Conservation (phyloP, 371 early-diverging fungal species). For the Mortierella sp. region DNA sequence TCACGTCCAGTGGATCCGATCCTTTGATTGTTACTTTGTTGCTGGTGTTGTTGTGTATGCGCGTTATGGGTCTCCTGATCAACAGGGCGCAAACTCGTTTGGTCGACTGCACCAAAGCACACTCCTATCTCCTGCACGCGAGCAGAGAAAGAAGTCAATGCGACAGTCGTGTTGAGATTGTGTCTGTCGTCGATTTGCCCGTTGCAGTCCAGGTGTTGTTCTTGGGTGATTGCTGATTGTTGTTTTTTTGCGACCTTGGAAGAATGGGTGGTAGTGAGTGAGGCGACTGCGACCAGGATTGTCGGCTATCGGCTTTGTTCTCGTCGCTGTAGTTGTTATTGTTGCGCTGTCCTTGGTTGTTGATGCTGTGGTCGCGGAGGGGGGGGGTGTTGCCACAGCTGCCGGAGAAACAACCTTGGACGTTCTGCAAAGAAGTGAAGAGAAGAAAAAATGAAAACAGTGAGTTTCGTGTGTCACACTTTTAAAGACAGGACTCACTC, state of each 20-base stretch:
- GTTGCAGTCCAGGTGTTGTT: background rate
- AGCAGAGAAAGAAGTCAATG: background rate
- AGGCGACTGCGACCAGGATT: background rate
- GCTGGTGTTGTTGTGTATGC: background rate
- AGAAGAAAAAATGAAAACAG: background rate
- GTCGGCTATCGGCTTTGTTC: background rate
- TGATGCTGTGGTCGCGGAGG: background rate
- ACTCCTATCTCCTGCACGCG: conserved; percentile 5
- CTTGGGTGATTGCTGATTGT: background rate
- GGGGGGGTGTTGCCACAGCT: background rate
- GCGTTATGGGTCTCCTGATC: conserved; percentile 2
- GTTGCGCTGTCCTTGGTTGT: background rate
- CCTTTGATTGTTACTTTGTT: background rate
- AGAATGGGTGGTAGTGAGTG: background rate
- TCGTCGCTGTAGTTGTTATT: background rate
- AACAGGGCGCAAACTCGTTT: conserved; percentile 5
- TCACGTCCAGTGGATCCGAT: conserved; percentile 2
- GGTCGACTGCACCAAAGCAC: conserved; percentile 1
- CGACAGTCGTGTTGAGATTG: background rate
- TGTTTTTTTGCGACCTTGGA: background rate
- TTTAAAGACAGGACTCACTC: background rate
- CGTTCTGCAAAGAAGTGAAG: background rate
- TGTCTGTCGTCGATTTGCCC: background rate
- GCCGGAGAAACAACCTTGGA: background rate
- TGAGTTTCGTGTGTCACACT: background rate